phyloP scores from a whole-genome alignment of 2,329 filamentous ascomycete species.

The Talaromyces sp. region DNA sequence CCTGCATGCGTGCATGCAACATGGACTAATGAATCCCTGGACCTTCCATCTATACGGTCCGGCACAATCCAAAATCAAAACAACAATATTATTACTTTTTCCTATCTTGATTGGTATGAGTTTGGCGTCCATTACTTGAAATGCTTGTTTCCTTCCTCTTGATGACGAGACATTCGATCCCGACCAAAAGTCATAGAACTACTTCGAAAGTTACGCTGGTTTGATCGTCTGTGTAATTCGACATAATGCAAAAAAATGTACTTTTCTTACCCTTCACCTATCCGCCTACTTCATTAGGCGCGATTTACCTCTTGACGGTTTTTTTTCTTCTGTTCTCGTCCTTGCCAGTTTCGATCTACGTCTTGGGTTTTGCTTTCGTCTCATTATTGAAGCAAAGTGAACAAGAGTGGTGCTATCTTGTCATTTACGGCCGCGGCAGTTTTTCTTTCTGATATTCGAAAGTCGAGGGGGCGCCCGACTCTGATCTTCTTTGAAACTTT shows the following conservation, averaged over 20 bases:
- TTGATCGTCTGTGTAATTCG: conserved; percentile 13
- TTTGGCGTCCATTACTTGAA: background rate
- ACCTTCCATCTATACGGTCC: background rate
- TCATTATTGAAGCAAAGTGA: background rate
- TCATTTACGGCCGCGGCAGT: conserved; percentile 7
- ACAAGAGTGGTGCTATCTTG: background rate
- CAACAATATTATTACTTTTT: conserved; percentile 4
- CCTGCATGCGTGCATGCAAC: conserved; percentile 1
- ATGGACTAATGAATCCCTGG: conserved; percentile 8
- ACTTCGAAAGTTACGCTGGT: conserved; percentile 9
- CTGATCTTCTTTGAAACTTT: background rate
- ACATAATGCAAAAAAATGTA: conserved; percentile 11
- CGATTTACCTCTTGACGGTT: conserved; percentile 1
- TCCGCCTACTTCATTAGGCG: background rate
- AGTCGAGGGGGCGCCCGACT: background rate
- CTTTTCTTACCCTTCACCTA: background rate
- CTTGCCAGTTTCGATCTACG: background rate
- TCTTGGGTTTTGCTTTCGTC: background rate
- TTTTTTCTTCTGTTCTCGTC: background rate
- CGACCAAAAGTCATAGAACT: conserved; percentile 7
- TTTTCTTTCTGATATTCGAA: background rate
- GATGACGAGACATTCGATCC: conserved; percentile 6
- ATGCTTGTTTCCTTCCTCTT: background rate
- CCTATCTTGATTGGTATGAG: conserved; percentile 9
- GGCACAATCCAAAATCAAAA: background rate